A percentile compares a stretch with the other conserved stretches of the same genome.
Evolutionary conservation across 1,284 basidiomycete species (phyloP).

Genomic region (Sporisorium exsertum): DNA sequence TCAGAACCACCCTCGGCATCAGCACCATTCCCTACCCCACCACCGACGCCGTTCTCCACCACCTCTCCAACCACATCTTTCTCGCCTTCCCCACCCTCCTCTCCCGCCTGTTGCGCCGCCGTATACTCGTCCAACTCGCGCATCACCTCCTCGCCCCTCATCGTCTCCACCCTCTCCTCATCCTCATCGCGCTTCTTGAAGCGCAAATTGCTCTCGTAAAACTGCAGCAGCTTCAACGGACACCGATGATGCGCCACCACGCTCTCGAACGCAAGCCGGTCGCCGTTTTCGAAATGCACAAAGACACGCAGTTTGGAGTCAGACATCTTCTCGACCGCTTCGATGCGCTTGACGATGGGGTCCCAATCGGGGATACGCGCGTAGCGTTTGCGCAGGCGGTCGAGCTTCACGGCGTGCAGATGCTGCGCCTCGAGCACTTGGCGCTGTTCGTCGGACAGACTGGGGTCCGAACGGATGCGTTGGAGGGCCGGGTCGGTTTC

Average conservation of each 20-base stretch:
- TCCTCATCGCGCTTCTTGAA: constrained; percentile 26
- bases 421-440: constrained; percentile 33
- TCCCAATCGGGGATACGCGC: constrained; percentile 55
- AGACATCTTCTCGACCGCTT: constrained; percentile 46
- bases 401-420: constrained; percentile 21
- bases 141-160: constrained; percentile 18
- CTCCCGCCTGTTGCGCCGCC: neutral
- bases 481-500: constrained; percentile 15
- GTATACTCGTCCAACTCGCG: constrained; percentile 16
- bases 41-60: too few relatives aligned
- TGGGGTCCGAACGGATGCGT: constrained; percentile 30
- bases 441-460: constrained; percentile 21
- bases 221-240: constrained; percentile 51
- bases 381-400: constrained; percentile 41
- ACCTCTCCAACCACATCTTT: too few relatives aligned
- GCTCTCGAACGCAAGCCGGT: constrained; percentile 45
- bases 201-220: constrained; percentile 53
- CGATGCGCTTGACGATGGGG: constrained; percentile 43
- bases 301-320: constrained; percentile 45
- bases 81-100: neutral
- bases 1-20: too few relatives aligned
- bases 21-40: too few relatives aligned
- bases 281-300: constrained; percentile 43
- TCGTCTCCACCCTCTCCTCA: neutral
- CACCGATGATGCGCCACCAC: constrained; percentile 45